These are phyloP conservation scores for Dioszegia crocea DNA, from an alignment of 768 basidiomycete genomes.

Conservation along the genomic window DNA sequence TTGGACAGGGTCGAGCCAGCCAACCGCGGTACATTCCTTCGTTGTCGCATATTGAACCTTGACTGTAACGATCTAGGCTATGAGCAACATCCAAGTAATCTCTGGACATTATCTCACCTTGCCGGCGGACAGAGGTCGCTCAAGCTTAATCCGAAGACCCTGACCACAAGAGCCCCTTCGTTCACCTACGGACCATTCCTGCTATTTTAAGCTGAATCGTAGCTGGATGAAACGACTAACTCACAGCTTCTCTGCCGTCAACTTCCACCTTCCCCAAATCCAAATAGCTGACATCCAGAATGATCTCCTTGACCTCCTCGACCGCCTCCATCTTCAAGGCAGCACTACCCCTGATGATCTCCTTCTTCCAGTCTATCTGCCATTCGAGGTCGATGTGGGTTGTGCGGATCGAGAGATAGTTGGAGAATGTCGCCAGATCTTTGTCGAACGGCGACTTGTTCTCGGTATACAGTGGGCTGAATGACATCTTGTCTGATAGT, in stretches of 20 bases:
- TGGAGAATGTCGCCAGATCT: constrained; percentile 67
- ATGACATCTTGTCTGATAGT: constrained; percentile 23
- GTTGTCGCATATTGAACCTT: constrained; percentile 70
- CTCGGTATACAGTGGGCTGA: constrained; percentile 18
- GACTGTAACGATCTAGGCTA: constrained; percentile 49
- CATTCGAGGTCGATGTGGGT: constrained; percentile 71
- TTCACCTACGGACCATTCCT: constrained; percentile 20
- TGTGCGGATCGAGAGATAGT: constrained; percentile 66
- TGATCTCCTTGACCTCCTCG: constrained; percentile 52
- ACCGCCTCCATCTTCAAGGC: constrained; percentile 60
- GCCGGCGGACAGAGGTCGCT: constrained; percentile 45
- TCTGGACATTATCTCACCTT: constrained; percentile 14
- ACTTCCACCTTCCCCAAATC: constrained; percentile 59
- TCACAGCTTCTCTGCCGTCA: constrained; percentile 56
- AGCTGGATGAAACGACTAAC: neutral
- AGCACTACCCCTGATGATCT: constrained; percentile 63
- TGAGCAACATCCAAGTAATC: constrained; percentile 37
- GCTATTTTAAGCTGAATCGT: neutral
- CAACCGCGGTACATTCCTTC: constrained; percentile 67
- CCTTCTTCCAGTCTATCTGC: constrained; percentile 66
- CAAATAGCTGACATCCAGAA: constrained; percentile 70
- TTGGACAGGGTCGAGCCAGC: constrained; percentile 82
- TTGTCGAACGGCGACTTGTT: constrained; percentile 11
- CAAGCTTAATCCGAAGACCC: constrained; percentile 63
- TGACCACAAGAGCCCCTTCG: constrained; percentile 64